Percentiles rank a stretch among this genome's conserved stretches.
Conservation (phyloP, 768 basidiomycete genomes). For the Russula foetens region DNA sequence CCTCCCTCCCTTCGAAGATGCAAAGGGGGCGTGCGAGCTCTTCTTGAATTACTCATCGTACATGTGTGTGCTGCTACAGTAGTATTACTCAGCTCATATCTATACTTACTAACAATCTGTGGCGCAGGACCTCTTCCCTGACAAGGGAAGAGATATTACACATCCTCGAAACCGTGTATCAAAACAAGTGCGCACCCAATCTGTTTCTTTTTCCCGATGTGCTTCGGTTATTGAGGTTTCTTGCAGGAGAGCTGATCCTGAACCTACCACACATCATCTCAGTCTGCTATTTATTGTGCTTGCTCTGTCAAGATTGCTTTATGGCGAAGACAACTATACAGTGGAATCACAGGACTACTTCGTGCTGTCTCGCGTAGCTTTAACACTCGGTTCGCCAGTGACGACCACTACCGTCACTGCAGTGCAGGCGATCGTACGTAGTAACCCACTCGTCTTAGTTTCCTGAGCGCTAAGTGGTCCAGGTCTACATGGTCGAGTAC, state of each 20-base stretch:
- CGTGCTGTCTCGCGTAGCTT: conserved; percentile 44
- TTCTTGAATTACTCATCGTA: conserved; percentile 50
- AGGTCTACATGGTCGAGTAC: conserved; percentile 40
- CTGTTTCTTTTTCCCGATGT: not conserved
- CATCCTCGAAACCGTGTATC: conserved; percentile 47
- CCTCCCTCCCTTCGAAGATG: conserved; percentile 52
- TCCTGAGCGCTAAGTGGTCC: conserved; percentile 20
- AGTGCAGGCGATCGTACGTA: conserved; percentile 48
- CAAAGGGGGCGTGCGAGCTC: conserved; percentile 50
- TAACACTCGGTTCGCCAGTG: conserved; percentile 40
- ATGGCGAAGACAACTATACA: conserved; percentile 41
- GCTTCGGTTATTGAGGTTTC: not conserved
- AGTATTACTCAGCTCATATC: not conserved
- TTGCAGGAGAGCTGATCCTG: conserved; percentile 32
- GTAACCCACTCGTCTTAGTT: conserved; percentile 20
- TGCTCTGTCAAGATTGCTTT: conserved; percentile 57
- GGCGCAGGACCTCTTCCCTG: conserved; percentile 48
- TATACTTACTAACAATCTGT: not conserved
- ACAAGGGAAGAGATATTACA: conserved; percentile 48
- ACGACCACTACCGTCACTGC: conserved; percentile 45
- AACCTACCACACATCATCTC: conserved; percentile 42
- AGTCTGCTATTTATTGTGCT: conserved; percentile 60
- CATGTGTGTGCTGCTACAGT: conserved; percentile 38
- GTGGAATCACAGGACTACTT: conserved; percentile 56
- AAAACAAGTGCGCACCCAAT: conserved; percentile 32